Evolutionary conservation across 257 asterid species (phyloP).

Genomic region (Nicotiana paniculata): DNA sequence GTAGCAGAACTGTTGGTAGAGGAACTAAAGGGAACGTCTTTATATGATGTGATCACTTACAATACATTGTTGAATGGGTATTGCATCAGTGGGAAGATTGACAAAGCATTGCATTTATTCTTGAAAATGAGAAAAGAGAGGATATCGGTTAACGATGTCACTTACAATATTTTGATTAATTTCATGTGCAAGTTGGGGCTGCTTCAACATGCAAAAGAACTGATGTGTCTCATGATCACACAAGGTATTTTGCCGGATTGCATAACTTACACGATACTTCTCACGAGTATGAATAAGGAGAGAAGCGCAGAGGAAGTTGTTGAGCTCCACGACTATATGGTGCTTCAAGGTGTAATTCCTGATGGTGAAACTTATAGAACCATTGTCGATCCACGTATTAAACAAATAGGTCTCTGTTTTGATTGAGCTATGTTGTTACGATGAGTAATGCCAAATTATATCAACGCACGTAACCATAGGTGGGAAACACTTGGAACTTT

Average conservation of each 20-base stretch:
- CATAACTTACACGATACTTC: conserved; percentile 48
- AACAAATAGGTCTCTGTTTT: conserved; percentile 12
- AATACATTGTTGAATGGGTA: conserved; percentile 56
- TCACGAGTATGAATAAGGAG: conserved; percentile 33
- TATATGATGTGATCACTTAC: conserved; percentile 42
- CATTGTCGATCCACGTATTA: conserved; percentile 30
- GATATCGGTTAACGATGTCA: conserved; percentile 35
- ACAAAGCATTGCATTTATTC: conserved; percentile 43
- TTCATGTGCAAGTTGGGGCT: conserved; percentile 48
- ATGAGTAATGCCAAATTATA: background rate
- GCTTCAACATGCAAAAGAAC: conserved; percentile 44
- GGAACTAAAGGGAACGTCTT: conserved; percentile 34
- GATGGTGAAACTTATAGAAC: conserved; percentile 34
- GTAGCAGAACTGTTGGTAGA: conserved; percentile 30
- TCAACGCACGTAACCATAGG: background rate
- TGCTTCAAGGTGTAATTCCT: conserved; percentile 44
- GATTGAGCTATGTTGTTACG: background rate
- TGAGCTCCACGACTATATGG: conserved; percentile 50
- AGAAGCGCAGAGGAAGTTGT: conserved; percentile 40
- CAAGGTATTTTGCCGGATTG: conserved; percentile 41
- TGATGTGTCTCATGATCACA: conserved; percentile 40
- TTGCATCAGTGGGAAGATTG: conserved; percentile 36
- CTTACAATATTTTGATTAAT: conserved; percentile 53
- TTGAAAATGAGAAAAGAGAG: conserved; percentile 44
- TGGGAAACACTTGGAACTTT: background rate